Evolutionary conservation across 768 basidiomycete genomes (phyloP), one percentile per base, ranked within the genome.

Genomic region (Serendipita indica): DNA sequence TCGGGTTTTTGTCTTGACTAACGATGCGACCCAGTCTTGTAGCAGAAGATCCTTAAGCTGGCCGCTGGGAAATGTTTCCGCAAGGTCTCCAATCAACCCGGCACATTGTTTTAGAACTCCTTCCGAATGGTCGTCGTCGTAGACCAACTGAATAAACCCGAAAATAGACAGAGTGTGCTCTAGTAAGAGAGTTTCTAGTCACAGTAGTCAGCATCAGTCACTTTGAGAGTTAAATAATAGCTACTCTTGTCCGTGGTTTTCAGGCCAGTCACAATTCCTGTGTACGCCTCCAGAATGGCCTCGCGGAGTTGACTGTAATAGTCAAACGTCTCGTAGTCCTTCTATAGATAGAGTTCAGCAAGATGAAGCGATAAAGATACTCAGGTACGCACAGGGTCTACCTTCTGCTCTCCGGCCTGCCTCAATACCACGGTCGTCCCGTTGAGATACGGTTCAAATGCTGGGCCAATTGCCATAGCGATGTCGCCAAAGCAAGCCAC

Each of bases 401-500:
- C 86, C 63, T 86, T 80, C 61, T 97, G 79, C 35, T 80, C 75
- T 12, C 92, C 92, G 1, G 96, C 96, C 72, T 98, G 93, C 63
- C 80, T 77, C 54, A 99, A 74, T 25, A 99, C 92, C 18, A 73
- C 79, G 88, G 96, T 92, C 5, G 91, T 89, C 3, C 89, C 89
- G 60, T 83, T 82, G 52, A 96, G 74, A 69, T 86, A 99, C 0
- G 90, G 91, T 65, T 86, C 85, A 70, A 97, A 99, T 4, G 75
- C 73, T 12, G 81, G 74, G 1, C 89, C 89, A 62, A 97, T 84
- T 0, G 96, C 92, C 7, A 98, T 76, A 6, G 93, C 94, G 63
- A 99, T 86, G 67, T 99, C 96, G 20, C 94, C 96, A 65, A 99
- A 97, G 71, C 89, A 91, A 12, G 88, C 84, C 61, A 98, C 71